Percentiles rank a stretch among this genome's conserved stretches.
phyloP scores from a whole-genome alignment of 257 asterid species.

The Solanum ossicruentum region DNA sequence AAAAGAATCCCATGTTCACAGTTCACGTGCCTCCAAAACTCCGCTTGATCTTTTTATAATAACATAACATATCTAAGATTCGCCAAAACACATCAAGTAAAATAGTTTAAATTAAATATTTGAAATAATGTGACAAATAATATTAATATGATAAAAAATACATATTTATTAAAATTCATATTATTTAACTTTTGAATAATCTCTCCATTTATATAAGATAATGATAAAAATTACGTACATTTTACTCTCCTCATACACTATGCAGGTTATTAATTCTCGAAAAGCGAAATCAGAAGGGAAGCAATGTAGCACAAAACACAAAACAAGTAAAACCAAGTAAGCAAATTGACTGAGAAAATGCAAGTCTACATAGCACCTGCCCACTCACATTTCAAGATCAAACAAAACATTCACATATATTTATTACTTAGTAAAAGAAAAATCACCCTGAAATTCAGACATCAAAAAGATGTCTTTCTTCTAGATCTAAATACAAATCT shows the following conservation, averaged over 20 bases:
- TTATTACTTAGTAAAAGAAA: not conserved
- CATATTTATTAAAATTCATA: no score
- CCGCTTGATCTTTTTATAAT: not conserved
- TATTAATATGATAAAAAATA: not conserved
- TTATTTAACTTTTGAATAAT: no score
- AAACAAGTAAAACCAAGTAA: not conserved
- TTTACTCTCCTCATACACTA: no score
- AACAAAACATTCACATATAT: not conserved
- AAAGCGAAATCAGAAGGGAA: no score
- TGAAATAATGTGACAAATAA: no score
- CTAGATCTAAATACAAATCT: not conserved
- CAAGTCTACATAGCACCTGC: not conserved
- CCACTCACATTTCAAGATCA: not conserved
- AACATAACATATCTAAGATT: not conserved
- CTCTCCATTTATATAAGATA: no score
- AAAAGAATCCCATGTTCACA: not conserved
- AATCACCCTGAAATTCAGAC: not conserved
- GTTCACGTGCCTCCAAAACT: not conserved
- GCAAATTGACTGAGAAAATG: not conserved
- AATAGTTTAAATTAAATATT: no score
- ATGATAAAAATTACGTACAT: fast-evolving
- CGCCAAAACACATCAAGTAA: not conserved
- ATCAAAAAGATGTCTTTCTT: not conserved
- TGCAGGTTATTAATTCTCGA: no score
- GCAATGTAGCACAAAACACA: not conserved